Evolutionary conservation across 257 asterid species (phyloP), one percentile per base, ranked within the genome.

Genomic region (Nemophila menziesii): DNA sequence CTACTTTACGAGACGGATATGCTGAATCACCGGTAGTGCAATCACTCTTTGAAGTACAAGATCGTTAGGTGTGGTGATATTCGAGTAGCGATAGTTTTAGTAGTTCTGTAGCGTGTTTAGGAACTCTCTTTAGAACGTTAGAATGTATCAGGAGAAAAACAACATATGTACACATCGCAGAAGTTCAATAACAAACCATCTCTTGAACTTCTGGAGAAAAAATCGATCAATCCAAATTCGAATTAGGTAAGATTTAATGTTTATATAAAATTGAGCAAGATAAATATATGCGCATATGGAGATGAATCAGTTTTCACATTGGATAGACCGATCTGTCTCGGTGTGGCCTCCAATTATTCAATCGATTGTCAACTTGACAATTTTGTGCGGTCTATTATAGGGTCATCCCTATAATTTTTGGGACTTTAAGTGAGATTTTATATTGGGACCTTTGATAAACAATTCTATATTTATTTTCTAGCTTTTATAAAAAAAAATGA

Each of bases 1-100:
- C 59, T 4, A 24, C 65, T 3, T 43, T 52, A 0, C 46, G 57
- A 46, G 72, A 63, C 29, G 71, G 66, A 43, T 60, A 33, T 21
- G 60, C 55, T 1, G 75, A 65, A 12, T 29, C 36, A 7, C 36
- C 5, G 4, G 36, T 7, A 29, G 2, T 29, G 36, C 36, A 29
- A 29, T 29, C 36, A 3, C 36, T 29, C 12, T 29, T 13, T 29
- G 1, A 29, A 7, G 36, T 3, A 29, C 36, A 29, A 29, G 9
- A 29, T 2, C 1, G 12, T 29, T 29, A 29, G 36, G 33, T 26
- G 33, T 26, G 36, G 36, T 13, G 36, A 13, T 13, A 29, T 29
- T 13, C 8, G 36, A 7, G 36, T 7, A 29, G 36, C 12, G 36
- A 3, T 29, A 29, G 7, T 29, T 29, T 29, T 29, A 7, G 9